These are phyloP conservation scores for Trypanosoma cruzi DNA, from an alignment of 208 protist genomes.

Conservation along the genomic window DNA sequence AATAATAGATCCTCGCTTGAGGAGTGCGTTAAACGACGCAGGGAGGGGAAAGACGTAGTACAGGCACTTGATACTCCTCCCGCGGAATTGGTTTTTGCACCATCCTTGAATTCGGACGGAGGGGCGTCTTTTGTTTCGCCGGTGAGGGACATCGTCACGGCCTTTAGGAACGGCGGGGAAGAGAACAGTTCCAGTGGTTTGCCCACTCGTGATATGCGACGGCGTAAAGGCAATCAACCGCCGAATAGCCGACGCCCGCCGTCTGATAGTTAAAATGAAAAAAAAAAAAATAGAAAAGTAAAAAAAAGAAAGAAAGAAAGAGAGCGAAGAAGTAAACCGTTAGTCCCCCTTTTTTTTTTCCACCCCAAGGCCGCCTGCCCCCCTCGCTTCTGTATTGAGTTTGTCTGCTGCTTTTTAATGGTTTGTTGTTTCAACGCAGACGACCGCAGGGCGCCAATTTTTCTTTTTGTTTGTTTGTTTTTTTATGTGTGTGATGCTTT, in stretches of 20 bases:
- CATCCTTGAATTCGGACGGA: neutral
- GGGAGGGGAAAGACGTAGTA: slow-evolving; percentile 18
- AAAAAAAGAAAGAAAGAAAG: too few relatives aligned
- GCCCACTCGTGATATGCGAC: neutral
- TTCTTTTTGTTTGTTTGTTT: neutral
- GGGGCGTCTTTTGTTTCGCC: neutral
- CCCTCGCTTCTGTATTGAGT: neutral
- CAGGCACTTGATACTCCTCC: slow-evolving; percentile 21
- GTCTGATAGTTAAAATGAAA: neutral
- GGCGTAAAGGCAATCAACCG: neutral
- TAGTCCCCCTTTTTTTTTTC: slow-evolving; percentile 5
- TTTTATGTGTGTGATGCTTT: too few relatives aligned
- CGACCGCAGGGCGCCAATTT: neutral
- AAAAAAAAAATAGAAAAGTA: too few relatives aligned
- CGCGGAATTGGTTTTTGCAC: neutral
- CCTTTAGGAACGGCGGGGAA: neutral
- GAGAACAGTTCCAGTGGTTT: neutral
- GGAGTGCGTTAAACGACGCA: slow-evolving; percentile 39
- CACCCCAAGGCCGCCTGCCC: neutral
- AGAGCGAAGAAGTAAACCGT: too few relatives aligned
- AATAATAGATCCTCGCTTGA: slow-evolving; percentile 11
- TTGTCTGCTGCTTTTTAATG: neutral
- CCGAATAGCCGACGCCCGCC: neutral
- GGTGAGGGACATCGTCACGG: slow-evolving; percentile 1
- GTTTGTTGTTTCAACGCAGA: neutral